Percentiles rank a stretch among this genome's conserved stretches.
Evolutionary conservation across 225 moss, liverwort and hornwort genomes (phyloP).

Genomic region (Ulota crispa): DNA sequence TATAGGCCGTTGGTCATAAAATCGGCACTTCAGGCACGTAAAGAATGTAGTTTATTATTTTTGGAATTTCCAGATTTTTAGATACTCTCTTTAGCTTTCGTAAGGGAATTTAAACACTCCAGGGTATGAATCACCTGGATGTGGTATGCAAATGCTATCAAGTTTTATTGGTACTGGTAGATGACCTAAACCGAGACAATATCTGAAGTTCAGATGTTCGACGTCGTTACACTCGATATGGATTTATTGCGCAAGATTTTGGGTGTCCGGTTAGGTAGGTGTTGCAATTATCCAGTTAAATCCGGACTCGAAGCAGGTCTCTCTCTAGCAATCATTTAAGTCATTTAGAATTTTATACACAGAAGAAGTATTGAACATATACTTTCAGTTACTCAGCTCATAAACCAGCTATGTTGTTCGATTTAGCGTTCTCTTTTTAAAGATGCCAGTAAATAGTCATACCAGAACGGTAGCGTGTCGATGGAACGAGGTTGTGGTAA

Average conservation of each 20-base stretch:
- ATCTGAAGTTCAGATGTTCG: not conserved
- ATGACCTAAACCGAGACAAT: not conserved
- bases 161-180: not conserved
- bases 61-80: not conserved
- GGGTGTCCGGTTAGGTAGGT: not conserved
- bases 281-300: too few relatives aligned
- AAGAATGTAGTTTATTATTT: too few relatives aligned
- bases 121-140: not conserved
- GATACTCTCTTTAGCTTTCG: not conserved
- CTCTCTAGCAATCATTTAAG: not conserved
- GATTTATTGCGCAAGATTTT: not conserved
- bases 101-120: not conserved
- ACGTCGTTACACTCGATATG: too few relatives aligned
- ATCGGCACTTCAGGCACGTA: not conserved
- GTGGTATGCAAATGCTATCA: too few relatives aligned
- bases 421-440: too few relatives aligned
- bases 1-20: not conserved
- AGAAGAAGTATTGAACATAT: not conserved
- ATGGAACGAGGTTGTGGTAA: not conserved
- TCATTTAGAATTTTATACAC: too few relatives aligned
- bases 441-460: not conserved
- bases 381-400: not conserved
- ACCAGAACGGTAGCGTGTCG: not conserved
- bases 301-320: not conserved
- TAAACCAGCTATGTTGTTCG: not conserved